A percentile compares a stretch with the other conserved stretches of the same genome.
Evolutionary conservation across 2,329 filamentous ascomycete species (phyloP).

Genomic region (Aspergillus intermedius): DNA sequence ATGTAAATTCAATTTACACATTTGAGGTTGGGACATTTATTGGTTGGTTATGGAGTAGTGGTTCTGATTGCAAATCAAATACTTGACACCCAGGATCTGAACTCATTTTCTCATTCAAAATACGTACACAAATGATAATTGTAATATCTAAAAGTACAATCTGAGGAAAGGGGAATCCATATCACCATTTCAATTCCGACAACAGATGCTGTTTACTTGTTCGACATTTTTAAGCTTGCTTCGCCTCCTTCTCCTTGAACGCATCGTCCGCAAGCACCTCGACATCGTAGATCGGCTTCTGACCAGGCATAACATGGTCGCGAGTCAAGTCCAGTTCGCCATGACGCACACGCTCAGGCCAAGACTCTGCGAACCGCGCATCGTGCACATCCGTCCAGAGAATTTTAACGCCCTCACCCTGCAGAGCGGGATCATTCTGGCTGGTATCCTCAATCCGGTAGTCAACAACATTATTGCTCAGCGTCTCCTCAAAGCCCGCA

Average conservation of each 20-base stretch:
- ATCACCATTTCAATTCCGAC: not conserved
- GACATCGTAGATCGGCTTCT: constrained; percentile 15
- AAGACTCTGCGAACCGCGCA: constrained; percentile 35
- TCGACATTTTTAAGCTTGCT: constrained; percentile 8
- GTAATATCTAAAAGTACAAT: constrained; percentile 20
- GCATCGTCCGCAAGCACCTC: constrained; percentile 19
- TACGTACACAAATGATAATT: constrained; percentile 1
- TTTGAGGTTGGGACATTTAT: constrained; percentile 1
- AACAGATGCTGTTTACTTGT: too few relatives aligned
- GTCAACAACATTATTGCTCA: constrained; percentile 13
- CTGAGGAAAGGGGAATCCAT: constrained; percentile 2
- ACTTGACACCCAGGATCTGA: constrained; percentile 4
- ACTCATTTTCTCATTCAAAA: constrained; percentile 12
- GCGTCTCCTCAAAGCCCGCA: constrained; percentile 8
- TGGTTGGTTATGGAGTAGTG: not conserved
- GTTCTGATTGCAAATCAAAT: not conserved
- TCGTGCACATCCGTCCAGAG: constrained; percentile 43
- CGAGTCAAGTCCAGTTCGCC: constrained; percentile 33
- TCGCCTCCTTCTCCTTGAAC: constrained; percentile 21
- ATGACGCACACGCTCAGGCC: constrained; percentile 40
- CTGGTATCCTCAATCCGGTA: constrained; percentile 24
- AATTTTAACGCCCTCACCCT: constrained; percentile 33
- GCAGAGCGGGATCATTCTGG: constrained; percentile 20
- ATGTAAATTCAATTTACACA: constrained; percentile 10
- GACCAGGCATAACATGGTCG: constrained; percentile 30